Percentiles rank a stretch among this genome's conserved stretches.
Evolutionary conservation across 1,139 yeast species (phyloP).

Genomic region (Sugiyamaella grinbergsii): DNA sequence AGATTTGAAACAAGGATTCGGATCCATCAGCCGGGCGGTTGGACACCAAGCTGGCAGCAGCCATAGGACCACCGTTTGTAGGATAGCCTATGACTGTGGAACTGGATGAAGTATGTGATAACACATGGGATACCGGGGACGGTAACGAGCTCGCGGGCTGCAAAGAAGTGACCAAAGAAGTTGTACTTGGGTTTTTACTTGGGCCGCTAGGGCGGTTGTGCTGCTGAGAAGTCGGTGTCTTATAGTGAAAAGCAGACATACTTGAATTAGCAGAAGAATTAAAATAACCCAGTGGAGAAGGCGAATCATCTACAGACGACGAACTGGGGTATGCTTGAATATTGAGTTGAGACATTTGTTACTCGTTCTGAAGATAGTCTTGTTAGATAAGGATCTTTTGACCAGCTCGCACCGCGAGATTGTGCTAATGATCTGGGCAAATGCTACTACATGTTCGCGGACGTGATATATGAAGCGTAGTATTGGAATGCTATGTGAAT

Average conservation of each 20-base stretch:
- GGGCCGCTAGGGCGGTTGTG: slow-evolving; percentile 3
- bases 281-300: slow-evolving; percentile 32
- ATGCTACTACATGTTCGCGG: no score
- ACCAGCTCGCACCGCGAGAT: no score
- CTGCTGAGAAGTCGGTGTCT: slow-evolving; percentile 38
- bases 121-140: slow-evolving; percentile 6
- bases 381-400: no score
- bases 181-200: slow-evolving; percentile 17
- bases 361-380: no score
- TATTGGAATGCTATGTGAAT: no score
- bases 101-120: slow-evolving; percentile 8
- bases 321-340: slow-evolving; percentile 30
- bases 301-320: slow-evolving; percentile 29
- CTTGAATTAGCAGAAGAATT: slow-evolving; percentile 37
- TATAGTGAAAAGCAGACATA: slow-evolving; percentile 41
- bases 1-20: slow-evolving; percentile 76
- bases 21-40: slow-evolving; percentile 65
- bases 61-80: slow-evolving; percentile 17
- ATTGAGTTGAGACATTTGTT: slow-evolving; percentile 18
- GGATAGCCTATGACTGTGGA: slow-evolving; percentile 4
- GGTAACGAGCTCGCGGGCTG: slow-evolving; percentile 18
- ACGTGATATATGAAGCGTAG: no score
- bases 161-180: slow-evolving; percentile 15
- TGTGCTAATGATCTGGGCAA: neutral
- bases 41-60: slow-evolving; percentile 45